Percentiles rank a stretch among this genome's conserved stretches.
These are phyloP conservation scores for Zhuliangozyma blackwelliae DNA, from an alignment of 1,139 yeast species.

Conservation along the genomic window DNA sequence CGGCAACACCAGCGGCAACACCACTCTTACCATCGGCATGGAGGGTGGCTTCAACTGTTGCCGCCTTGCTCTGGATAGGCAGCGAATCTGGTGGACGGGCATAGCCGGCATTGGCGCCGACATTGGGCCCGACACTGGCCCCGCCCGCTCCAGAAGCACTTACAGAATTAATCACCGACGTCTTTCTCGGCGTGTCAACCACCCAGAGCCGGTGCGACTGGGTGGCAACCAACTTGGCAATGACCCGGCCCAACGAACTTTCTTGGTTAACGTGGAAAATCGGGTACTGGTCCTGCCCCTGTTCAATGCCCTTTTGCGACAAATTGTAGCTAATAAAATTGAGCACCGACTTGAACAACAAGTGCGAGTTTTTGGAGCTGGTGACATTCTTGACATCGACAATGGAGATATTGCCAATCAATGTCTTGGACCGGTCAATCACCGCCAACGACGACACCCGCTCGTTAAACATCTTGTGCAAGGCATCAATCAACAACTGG, in stretches of 20 bases:
- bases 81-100: constrained; percentile 5
- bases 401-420: constrained; percentile 88
- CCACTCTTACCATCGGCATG: constrained; percentile 4
- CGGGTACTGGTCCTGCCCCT: constrained; percentile 95
- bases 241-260: constrained; percentile 79
- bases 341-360: constrained; percentile 76
- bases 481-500: constrained; percentile 79
- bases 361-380: constrained; percentile 76
- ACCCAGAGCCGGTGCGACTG: constrained; percentile 92
- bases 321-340: constrained; percentile 85
- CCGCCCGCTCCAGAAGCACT: not conserved
- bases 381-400: constrained; percentile 90
- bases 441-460: constrained; percentile 91
- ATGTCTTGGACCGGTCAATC: constrained; percentile 70
- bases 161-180: not conserved
- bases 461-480: constrained; percentile 76
- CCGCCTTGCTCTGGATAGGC: constrained; percentile 8
- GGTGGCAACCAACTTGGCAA: constrained; percentile 94
- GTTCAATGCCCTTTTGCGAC: constrained; percentile 83
- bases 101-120: not conserved
- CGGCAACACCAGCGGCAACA: constrained; percentile 6
- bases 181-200: constrained; percentile 50
- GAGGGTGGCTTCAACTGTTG: constrained; percentile 19
- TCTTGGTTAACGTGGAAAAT: constrained; percentile 85
- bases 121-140: not conserved